Evolutionary conservation across 164 flowering plant genomes (phyloP), one percentile per base, ranked within the genome.

Genomic region (Vitis cinerea): DNA sequence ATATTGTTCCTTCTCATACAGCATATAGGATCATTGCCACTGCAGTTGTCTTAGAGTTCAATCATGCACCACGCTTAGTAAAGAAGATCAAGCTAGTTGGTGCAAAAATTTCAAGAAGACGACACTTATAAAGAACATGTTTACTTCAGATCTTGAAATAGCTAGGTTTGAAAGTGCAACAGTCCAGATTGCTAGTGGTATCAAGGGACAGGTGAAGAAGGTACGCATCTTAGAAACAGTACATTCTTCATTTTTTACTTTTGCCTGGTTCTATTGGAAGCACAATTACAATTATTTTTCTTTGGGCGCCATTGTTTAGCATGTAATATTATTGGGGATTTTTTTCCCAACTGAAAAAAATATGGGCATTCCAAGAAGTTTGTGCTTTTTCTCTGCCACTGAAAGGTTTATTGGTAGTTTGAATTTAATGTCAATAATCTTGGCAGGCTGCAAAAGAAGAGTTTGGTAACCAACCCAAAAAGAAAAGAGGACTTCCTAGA

Each of bases 181-280:
- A n/a, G 61, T 95, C 71, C 82, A 89, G 53, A 95, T 97, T 56
- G 98, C 90, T 69, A 95, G 99, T 86, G 93, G 97, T 29, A 95
- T 95, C 57, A 83, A 98, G 9, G 99, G 99, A 50, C 97, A 91
- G 72, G 93, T 95, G 71, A 93, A 95, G 79, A 93, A 93, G 98
- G 99, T 93, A 86, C 17, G 65, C 4, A 10, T 50, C 50, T 30
- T 23, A 31, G 13, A 63, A 56, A 27, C n/a, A 60, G 11, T 48
- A 16, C 37, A 1, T 62, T 68, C 8, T 52, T 50, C 27, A 23
- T 13, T 13, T 23, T 50, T 48, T 50, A 29, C 5, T 37, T 53
- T 19, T 67, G 51, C 63, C 31, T 3, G 5, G 9, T 62, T n/a
- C 47, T 61, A 31, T 31, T 51, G 56, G 59, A 37, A 37, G 44